phyloP scores from a whole-genome alignment of 441 rosid species.

The Erodium moschatum region DNA sequence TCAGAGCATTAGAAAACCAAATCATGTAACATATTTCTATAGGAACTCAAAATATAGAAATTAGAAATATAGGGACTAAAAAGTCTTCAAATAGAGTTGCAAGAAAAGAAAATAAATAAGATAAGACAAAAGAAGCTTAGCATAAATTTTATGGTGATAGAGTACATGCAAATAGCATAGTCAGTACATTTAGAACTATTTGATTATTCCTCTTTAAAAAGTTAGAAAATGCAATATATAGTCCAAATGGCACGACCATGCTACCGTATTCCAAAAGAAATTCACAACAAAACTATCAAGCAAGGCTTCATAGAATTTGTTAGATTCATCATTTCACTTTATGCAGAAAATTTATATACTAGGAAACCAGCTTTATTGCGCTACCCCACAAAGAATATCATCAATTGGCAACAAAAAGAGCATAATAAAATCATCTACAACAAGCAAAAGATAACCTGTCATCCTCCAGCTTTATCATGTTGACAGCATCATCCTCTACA shows the following conservation, averaged over 20 bases:
- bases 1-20: neutral
- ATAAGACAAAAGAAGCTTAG: too few species aligned
- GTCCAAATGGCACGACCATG: neutral
- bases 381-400: neutral
- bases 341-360: neutral
- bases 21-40: neutral
- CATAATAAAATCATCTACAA: conserved; percentile 1
- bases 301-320: neutral
- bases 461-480: conserved; percentile 74
- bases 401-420: conserved; percentile 1
- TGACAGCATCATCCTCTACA: conserved; percentile 90
- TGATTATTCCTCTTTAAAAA: neutral
- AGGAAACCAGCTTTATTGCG: neutral
- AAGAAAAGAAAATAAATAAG: too few species aligned
- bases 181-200: neutral
- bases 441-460: conserved; percentile 56
- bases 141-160: too few species aligned
- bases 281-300: neutral
- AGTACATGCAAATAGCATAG: too few species aligned
- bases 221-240: neutral
- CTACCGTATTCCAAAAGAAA: neutral
- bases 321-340: neutral
- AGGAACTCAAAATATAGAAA: neutral
- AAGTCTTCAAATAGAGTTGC: too few species aligned
- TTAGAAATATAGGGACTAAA: too few species aligned